Percentiles rank a stretch among this genome's conserved stretches.
Evolutionary conservation across 139 green algal genomes (phyloP).

Genomic region (Ostreobium quekettii): DNA sequence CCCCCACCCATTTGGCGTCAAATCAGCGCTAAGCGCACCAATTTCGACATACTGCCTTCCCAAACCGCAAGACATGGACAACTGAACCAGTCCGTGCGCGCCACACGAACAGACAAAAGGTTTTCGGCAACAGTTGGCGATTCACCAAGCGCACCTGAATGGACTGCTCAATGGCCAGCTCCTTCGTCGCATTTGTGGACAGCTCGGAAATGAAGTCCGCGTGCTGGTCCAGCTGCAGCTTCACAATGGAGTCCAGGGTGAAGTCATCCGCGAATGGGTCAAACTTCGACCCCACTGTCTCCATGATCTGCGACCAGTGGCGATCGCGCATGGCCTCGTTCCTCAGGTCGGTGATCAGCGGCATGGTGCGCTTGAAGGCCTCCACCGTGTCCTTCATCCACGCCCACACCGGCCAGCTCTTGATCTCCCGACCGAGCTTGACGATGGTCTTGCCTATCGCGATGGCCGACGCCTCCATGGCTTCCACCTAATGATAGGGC

Average conservation of each 20-base stretch:
- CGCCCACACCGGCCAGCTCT: slow-evolving; percentile 59
- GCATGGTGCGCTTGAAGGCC: slow-evolving; percentile 85
- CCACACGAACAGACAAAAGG: too few species aligned
- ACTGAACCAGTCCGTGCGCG: too few species aligned
- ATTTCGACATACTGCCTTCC: too few species aligned
- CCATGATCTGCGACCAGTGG: slow-evolving; percentile 76
- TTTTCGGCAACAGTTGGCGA: too few species aligned
- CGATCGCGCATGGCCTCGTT: slow-evolving; percentile 70
- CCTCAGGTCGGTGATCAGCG: slow-evolving; percentile 76
- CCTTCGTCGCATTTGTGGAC: slow-evolving; percentile 64
- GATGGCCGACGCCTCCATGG: slow-evolving; percentile 68
- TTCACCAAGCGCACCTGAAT: not conserved
- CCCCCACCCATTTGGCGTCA: too few species aligned
- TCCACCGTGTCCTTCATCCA: slow-evolving; percentile 67
- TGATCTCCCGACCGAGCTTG: slow-evolving; percentile 72
- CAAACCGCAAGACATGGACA: too few species aligned
- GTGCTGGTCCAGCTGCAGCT: slow-evolving; percentile 62
- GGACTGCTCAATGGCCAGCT: slow-evolving; percentile 54
- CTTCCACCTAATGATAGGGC: too few species aligned
- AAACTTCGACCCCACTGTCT: slow-evolving; percentile 45
- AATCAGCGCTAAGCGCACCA: too few species aligned
- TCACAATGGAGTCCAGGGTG: slow-evolving; percentile 64
- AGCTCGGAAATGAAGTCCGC: slow-evolving; percentile 75
- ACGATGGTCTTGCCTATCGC: slow-evolving; percentile 51
- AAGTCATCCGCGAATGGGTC: slow-evolving; percentile 56